These are phyloP conservation scores for Leucocoprinus sp. DNA, from an alignment of 768 basidiomycete species.

Conservation along the genomic window DNA sequence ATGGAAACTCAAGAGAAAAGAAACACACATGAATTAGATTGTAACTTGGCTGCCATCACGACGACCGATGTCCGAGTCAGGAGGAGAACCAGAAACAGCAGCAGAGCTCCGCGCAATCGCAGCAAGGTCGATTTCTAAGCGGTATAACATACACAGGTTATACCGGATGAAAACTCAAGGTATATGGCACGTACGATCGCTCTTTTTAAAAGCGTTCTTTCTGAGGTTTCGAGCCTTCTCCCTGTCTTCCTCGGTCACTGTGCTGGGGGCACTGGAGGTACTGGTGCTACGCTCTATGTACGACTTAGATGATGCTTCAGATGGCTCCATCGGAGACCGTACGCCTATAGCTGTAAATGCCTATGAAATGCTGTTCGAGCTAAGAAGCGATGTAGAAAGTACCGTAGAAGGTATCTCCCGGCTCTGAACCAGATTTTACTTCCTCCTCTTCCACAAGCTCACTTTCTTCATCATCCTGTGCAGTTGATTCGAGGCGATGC, in stretches of 20 bases:
- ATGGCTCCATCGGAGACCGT: not conserved
- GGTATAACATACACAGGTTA: not conserved
- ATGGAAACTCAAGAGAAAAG: not conserved
- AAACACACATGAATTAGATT: slow-evolving; percentile 1
- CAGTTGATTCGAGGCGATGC: slow-evolving; percentile 48
- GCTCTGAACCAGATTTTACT: not conserved
- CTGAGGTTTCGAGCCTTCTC: slow-evolving; percentile 59
- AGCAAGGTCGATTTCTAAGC: slow-evolving; percentile 48
- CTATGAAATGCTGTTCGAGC: not conserved
- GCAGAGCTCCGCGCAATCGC: slow-evolving; percentile 79
- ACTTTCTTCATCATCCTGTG: slow-evolving; percentile 48
- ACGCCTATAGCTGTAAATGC: not conserved
- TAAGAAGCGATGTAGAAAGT: not conserved
- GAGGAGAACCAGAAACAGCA: slow-evolving; percentile 54
- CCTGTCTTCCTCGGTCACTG: slow-evolving; percentile 48
- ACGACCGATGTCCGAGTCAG: slow-evolving; percentile 9
- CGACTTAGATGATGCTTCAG: not conserved
- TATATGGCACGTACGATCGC: slow-evolving; percentile 31
- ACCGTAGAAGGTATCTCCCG: not conserved
- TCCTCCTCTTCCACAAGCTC: slow-evolving; percentile 31
- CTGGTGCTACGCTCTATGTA: slow-evolving; percentile 28
- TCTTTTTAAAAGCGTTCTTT: slow-evolving; percentile 69
- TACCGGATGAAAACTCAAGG: not conserved
- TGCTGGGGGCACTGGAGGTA: slow-evolving; percentile 19
- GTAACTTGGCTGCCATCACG: not conserved